Evolutionary conservation across 768 basidiomycete species (phyloP).

Genomic region (Phylloporus sp.): DNA sequence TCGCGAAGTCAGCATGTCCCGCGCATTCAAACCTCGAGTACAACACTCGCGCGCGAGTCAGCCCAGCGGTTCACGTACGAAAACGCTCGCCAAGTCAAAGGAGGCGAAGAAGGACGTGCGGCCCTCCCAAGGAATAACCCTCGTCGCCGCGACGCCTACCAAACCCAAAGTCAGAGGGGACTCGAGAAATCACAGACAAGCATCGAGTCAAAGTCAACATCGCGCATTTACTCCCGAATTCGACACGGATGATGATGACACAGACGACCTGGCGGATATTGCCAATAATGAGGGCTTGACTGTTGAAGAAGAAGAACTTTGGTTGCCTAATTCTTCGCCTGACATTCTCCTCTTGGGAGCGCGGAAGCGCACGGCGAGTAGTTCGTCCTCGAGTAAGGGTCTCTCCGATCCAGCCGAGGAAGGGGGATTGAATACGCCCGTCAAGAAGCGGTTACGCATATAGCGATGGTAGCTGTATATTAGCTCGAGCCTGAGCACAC

Average conservation of each 20-base stretch:
- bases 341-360: slow-evolving; percentile 33
- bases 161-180: slow-evolving; percentile 29
- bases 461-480: slow-evolving; percentile 3
- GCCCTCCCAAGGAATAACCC: slow-evolving; percentile 22
- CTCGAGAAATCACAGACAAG: slow-evolving; percentile 2
- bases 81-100: slow-evolving; percentile 9
- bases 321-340: slow-evolving; percentile 39
- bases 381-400: slow-evolving; percentile 24
- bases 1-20: slow-evolving; percentile 74
- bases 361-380: slow-evolving; percentile 24
- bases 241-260: slow-evolving; percentile 1
- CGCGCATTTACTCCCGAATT: slow-evolving; percentile 2
- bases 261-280: neutral
- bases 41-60: slow-evolving; percentile 12
- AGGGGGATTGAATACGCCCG: slow-evolving; percentile 16
- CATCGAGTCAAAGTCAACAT: slow-evolving; percentile 8
- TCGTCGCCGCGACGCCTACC: slow-evolving; percentile 55
- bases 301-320: slow-evolving; percentile 36
- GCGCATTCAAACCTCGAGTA: slow-evolving; percentile 52
- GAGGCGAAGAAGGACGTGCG: slow-evolving; percentile 6
- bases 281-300: slow-evolving; percentile 6
- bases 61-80: slow-evolving; percentile 14
- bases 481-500: neutral
- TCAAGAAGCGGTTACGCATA: slow-evolving; percentile 24
- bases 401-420: slow-evolving; percentile 16